phyloP scores from a whole-genome alignment of 2,329 filamentous ascomycete species.

The Fusarium multiceps region DNA sequence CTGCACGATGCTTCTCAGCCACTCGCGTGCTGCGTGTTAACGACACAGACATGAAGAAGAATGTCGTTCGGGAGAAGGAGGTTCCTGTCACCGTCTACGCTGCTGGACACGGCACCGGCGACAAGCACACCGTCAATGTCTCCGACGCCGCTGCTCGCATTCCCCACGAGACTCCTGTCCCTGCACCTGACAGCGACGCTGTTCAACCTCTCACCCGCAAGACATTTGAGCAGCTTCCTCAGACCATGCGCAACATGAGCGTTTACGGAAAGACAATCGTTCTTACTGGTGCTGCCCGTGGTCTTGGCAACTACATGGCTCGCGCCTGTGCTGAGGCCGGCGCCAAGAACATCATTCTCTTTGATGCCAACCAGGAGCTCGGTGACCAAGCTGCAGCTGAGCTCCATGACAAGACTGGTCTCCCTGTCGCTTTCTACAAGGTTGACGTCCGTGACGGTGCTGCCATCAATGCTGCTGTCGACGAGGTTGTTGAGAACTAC shows the following conservation, averaged over 20 bases:
- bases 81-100: slow-evolving; percentile 67
- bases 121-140: slow-evolving; percentile 68
- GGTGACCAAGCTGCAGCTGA: slow-evolving; percentile 76
- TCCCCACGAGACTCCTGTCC: slow-evolving; percentile 55
- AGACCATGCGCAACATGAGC: slow-evolving; percentile 75
- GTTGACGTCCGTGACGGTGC: slow-evolving; percentile 79
- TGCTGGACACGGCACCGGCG: slow-evolving; percentile 57
- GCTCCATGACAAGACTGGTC: slow-evolving; percentile 76
- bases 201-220: slow-evolving; percentile 64
- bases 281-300: slow-evolving; percentile 79
- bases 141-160: slow-evolving; percentile 55
- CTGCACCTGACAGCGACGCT: slow-evolving; percentile 58
- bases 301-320: slow-evolving; percentile 83
- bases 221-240: slow-evolving; percentile 67
- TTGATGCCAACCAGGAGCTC: slow-evolving; percentile 81
- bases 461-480: slow-evolving; percentile 76
- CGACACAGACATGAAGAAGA: slow-evolving; percentile 59
- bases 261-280: slow-evolving; percentile 77
- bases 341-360: slow-evolving; percentile 77
- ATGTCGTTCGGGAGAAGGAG: slow-evolving; percentile 67
- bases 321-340: slow-evolving; percentile 81
- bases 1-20: slow-evolving; percentile 50
- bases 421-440: slow-evolving; percentile 81
- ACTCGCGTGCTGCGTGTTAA: slow-evolving; percentile 49
- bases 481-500: slow-evolving; percentile 72